phyloP scores from a whole-genome alignment of 2,329 filamentous ascomycete genomes.

The Fusarium poae region DNA sequence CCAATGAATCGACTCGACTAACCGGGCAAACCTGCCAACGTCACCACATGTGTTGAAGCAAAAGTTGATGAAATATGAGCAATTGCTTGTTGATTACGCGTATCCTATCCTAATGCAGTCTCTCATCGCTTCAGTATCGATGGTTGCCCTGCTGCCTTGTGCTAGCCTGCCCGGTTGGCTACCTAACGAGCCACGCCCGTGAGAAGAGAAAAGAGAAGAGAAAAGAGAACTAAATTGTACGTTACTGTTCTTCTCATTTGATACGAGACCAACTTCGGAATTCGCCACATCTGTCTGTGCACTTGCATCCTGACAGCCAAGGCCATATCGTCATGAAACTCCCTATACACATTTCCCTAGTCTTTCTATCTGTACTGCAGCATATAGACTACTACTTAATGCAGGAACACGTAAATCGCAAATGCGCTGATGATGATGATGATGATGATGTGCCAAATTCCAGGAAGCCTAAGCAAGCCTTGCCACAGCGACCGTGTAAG shows the following conservation, averaged over 20 bases:
- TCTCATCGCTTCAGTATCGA: not conserved
- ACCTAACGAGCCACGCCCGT: not conserved
- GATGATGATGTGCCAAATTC: no score
- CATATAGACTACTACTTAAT: not conserved
- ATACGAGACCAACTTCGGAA: not conserved
- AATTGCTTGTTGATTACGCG: not conserved
- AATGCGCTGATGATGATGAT: not conserved
- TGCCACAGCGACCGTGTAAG: not conserved
- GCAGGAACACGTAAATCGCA: constrained; percentile 5
- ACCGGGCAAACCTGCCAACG: not conserved
- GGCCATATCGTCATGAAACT: not conserved
- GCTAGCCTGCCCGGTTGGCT: not conserved
- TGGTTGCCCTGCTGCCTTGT: not conserved
- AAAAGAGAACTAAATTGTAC: not conserved
- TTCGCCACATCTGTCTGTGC: constrained; percentile 2
- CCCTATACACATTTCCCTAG: not conserved
- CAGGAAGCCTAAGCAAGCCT: not conserved
- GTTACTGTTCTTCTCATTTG: not conserved
- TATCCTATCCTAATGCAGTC: not conserved
- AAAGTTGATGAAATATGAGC: not conserved
- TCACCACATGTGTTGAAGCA: not conserved
- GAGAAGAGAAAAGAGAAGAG: constrained; percentile 1
- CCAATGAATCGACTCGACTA: not conserved
- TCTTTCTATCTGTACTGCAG: not conserved
- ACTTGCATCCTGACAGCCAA: not conserved